Conservation (phyloP, 768 basidiomycete genomes). For the Amanita pallidorosea region DNA sequence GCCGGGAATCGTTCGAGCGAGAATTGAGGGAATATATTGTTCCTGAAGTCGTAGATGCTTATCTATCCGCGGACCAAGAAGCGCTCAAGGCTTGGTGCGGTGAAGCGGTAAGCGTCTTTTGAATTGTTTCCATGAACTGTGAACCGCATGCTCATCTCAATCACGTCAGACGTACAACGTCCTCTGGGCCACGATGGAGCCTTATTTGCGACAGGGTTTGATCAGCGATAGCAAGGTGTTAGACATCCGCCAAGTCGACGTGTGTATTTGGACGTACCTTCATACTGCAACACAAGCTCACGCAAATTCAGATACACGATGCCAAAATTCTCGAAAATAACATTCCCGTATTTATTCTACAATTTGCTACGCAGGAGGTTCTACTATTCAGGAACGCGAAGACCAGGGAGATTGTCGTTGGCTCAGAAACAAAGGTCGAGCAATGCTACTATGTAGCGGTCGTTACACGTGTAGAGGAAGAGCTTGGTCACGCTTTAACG, state of each 20-base stretch:
- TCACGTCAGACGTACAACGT: constrained; percentile 80
- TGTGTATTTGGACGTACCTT: constrained; percentile 26
- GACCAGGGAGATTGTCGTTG: constrained; percentile 78
- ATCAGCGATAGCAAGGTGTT: constrained; percentile 90
- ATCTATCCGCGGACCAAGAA: constrained; percentile 83
- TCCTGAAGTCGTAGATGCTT: constrained; percentile 95
- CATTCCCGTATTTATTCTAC: constrained; percentile 83
- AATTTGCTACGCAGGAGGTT: constrained; percentile 91
- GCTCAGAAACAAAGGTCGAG: constrained; percentile 85
- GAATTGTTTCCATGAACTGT: no score
- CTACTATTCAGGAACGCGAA: constrained; percentile 84
- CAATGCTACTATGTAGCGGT: constrained; percentile 91
- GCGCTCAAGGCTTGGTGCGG: constrained; percentile 85
- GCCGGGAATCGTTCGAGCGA: constrained; percentile 75
- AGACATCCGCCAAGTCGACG: constrained; percentile 96
- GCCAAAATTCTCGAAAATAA: constrained; percentile 89
- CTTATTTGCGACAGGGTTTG: constrained; percentile 83
- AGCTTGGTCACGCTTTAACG: constrained; percentile 85
- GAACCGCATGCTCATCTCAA: constrained; percentile 4
- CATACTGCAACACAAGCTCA: background rate
- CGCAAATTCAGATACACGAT: constrained; percentile 48
- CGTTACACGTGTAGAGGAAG: constrained; percentile 78
- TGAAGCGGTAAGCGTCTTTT: constrained; percentile 64
- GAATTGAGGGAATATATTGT: constrained; percentile 96
- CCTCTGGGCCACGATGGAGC: constrained; percentile 97